Evolutionary conservation across 129 eudicot species (phyloP), one percentile per base, ranked within the genome.

Genomic region (carrot (Daucus carota)): DNA sequence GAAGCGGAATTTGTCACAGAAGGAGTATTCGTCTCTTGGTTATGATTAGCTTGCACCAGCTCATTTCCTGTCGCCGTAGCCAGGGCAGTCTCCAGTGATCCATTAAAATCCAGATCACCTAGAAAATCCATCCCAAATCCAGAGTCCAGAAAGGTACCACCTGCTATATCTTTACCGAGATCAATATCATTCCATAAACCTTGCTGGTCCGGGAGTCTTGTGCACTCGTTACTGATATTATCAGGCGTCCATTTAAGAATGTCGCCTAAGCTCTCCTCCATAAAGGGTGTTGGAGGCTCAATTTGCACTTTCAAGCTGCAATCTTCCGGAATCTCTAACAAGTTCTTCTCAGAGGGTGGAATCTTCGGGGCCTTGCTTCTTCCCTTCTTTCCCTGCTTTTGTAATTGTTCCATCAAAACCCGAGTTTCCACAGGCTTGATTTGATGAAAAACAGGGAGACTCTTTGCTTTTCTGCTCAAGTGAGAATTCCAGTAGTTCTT

Each of bases 401-500:
- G 5, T 41, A 40, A 2, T 17, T 52, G 80, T 40, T n/a, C 65
- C 65, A 57, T 57, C 22, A 34, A 41, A 22, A 47, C 36, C 52
- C 13, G 33, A 6, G 73, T 22, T 17, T 46, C 18, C 7, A 50
- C 34, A 38, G 33, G 36, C 16, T 10, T 28, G 1, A 22, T 15
- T 66, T 41, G 52, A 66, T 36, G 52, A 17, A 71, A 73, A 50
- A 78, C 77, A 38, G 75, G 62, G 24, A 84, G 73, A 2, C 86
- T 86, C 50, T 73, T 44, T 41, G 86, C 52, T 78, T 84, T 87
- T 28, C 85, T 82, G 80, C 92, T 85, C 22, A 92, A 48, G 77
- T 89, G 97, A 10, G 97, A 92, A 76, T 92, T 92, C 97, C 97
- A 91, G 73, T 91, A 87, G 38, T 91, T 91, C 42, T 92, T 92